phyloP scores from a whole-genome alignment of 1,284 basidiomycete species.

The Ustilago bromivora region DNA sequence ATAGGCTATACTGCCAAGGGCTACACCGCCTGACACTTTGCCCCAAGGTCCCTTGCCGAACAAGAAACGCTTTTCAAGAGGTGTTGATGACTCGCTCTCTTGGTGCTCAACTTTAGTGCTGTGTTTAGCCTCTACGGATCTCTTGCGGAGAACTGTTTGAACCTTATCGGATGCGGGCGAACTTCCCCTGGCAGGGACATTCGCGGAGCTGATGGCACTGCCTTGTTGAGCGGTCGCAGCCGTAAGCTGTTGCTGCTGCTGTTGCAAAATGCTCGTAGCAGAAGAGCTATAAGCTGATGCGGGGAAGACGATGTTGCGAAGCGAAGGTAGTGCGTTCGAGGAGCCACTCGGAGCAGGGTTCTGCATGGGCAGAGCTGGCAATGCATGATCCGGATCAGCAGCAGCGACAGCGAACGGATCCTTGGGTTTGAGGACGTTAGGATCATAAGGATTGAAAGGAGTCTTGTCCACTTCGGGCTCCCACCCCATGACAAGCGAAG shows the following conservation, averaged over 20 bases:
- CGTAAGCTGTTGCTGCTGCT: neutral
- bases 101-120: neutral
- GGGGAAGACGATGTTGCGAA: constrained; percentile 9
- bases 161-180: neutral
- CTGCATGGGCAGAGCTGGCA: neutral
- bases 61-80: constrained; percentile 33
- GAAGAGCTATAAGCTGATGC: neutral
- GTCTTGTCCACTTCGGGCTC: constrained; percentile 5
- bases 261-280: neutral
- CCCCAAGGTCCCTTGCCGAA: constrained; percentile 14
- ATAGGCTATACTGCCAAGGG: constrained; percentile 15
- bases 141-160: constrained; percentile 30
- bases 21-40: constrained; percentile 10
- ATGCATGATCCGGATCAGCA: constrained; percentile 3
- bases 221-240: neutral
- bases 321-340: constrained; percentile 1
- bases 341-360: neutral
- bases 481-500: constrained; percentile 1
- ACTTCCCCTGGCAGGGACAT: neutral
- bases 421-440: constrained; percentile 29
- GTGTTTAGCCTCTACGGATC: neutral
- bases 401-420: constrained; percentile 26
- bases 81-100: neutral
- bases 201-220: too few relatives aligned
- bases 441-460: constrained; percentile 46